Evolutionary conservation across 73 alveolate genomes (phyloP).

Genomic region (Symbiodinium natans): DNA sequence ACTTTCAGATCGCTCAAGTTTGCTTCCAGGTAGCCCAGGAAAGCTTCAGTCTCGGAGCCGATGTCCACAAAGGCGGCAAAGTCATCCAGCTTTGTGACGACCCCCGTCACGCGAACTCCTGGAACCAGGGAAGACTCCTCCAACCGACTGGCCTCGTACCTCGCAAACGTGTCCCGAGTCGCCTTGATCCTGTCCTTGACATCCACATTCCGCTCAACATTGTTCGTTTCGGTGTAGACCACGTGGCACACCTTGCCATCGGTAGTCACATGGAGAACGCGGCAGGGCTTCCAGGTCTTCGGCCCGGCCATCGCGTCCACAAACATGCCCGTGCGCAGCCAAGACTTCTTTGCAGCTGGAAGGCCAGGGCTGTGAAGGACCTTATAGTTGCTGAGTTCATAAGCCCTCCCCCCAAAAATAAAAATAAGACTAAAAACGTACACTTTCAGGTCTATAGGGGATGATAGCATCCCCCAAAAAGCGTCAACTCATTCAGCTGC

Average conservation of each 20-base stretch:
- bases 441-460: no score
- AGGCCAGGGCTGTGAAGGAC: not conserved
- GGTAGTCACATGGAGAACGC: not conserved
- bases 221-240: not conserved
- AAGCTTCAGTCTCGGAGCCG: not conserved
- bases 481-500: no score
- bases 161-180: not conserved
- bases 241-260: not conserved
- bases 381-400: no score
- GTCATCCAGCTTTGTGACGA: not conserved
- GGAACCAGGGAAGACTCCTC: not conserved
- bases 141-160: not conserved
- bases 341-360: no score
- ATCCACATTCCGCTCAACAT: not conserved
- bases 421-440: no score
- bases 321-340: not conserved
- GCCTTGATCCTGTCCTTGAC: not conserved
- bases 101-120: not conserved
- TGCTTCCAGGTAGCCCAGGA: not conserved
- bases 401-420: no score
- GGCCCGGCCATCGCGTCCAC: not conserved
- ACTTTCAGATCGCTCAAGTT: not conserved
- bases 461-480: no score
- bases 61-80: not conserved
- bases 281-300: not conserved